A percentile compares a stretch with the other conserved stretches of the same genome.
These are phyloP conservation scores for Ceratocystis albifundus DNA, from an alignment of 2,329 filamentous ascomycete species.

Conservation along the genomic window DNA sequence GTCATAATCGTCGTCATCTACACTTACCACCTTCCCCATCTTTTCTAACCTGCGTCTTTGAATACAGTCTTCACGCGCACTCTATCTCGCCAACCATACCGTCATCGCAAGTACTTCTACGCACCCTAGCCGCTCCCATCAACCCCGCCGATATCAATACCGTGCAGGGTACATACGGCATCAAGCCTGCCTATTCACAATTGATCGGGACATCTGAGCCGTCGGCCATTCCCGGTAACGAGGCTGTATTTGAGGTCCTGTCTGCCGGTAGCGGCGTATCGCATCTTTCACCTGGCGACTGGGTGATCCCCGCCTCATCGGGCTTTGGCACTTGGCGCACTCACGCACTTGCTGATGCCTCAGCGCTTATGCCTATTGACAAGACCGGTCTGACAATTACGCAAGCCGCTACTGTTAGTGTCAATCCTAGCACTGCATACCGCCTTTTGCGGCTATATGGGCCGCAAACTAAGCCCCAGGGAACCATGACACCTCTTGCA, in stretches of 20 bases:
- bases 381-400: constrained; percentile 57
- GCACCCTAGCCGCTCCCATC: constrained; percentile 80
- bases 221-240: constrained; percentile 73
- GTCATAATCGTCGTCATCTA: constrained; percentile 23
- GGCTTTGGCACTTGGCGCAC: constrained; percentile 93
- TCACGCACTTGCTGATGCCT: constrained; percentile 56
- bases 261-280: constrained; percentile 48
- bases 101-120: constrained; percentile 55
- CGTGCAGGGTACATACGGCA: constrained; percentile 91
- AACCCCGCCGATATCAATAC: constrained; percentile 98
- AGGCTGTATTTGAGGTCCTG: constrained; percentile 86
- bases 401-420: constrained; percentile 76
- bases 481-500: constrained; percentile 35
- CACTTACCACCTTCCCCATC: no score
- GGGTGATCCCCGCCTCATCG: constrained; percentile 77
- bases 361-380: constrained; percentile 56
- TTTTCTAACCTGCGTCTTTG: not conserved
- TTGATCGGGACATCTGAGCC: constrained; percentile 65
- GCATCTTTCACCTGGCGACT: constrained; percentile 62
- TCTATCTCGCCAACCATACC: constrained; percentile 67
- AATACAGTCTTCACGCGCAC: constrained; percentile 53
- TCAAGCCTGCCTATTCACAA: constrained; percentile 65
- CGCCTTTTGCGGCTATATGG: constrained; percentile 75
- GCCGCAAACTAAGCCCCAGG: constrained; percentile 36
- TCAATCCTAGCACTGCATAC: constrained; percentile 92